Conservation (phyloP, 176 grass and related monocot species). For the Panicum miliaceum region DNA sequence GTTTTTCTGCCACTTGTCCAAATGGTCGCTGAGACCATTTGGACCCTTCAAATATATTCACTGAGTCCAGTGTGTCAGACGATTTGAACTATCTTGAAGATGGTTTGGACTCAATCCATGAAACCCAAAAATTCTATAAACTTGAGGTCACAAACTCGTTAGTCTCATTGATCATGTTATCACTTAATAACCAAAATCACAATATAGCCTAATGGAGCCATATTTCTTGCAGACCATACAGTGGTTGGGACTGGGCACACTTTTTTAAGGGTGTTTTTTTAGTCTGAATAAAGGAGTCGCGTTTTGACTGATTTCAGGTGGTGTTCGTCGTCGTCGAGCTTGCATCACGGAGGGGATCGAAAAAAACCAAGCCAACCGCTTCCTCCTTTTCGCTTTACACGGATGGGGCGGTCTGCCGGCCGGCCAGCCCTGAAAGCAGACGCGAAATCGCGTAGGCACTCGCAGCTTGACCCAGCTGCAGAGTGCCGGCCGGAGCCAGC, state of each 20-base stretch:
- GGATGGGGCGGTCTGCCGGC: background rate
- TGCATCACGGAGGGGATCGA: slow-evolving; percentile 8
- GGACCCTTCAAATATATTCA: too few species aligned
- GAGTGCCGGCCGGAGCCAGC: slow-evolving; percentile 14
- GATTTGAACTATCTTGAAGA: too few species aligned
- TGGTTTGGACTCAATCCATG: too few species aligned
- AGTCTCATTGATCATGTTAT: too few species aligned
- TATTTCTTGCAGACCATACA: background rate
- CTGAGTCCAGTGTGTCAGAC: too few species aligned
- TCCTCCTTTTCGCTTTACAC: slow-evolving; percentile 26
- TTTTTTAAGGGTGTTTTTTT: background rate
- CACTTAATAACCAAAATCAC: too few species aligned
- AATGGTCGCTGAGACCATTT: too few species aligned
- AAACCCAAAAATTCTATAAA: too few species aligned
- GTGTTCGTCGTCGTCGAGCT: background rate
- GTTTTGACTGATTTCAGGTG: slow-evolving; percentile 5
- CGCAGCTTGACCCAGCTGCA: background rate
- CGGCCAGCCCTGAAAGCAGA: slow-evolving; percentile 3
- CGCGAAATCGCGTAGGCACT: slow-evolving; percentile 18
- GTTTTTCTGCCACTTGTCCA: too few species aligned
- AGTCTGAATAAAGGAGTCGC: slow-evolving; percentile 19
- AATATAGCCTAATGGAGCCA: too few species aligned
- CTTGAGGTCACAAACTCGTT: too few species aligned
- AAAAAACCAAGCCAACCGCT: background rate
- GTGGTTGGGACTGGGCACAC: background rate